Evolutionary conservation across 1,139 yeast genomes (phyloP).

Genomic region (Candida buenavistaensis): DNA sequence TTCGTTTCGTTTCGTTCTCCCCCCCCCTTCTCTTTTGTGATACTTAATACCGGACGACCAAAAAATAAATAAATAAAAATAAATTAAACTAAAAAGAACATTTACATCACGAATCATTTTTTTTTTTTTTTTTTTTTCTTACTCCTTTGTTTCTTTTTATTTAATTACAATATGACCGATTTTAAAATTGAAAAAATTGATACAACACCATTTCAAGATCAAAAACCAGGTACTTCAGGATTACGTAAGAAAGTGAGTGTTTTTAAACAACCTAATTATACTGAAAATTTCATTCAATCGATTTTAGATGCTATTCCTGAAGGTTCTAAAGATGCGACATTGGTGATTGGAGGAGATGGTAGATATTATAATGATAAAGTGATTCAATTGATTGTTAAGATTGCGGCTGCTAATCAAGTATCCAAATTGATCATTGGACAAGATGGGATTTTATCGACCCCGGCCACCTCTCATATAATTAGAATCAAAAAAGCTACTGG

Average conservation of each 20-base stretch:
- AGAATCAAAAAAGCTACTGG: constrained; percentile 82
- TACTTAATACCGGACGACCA: no score
- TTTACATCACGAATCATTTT: not conserved
- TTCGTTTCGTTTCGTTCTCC: no score
- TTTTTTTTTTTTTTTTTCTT: not conserved
- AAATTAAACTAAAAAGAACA: not conserved
- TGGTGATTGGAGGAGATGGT: constrained; percentile 97
- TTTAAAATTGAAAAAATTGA: constrained; percentile 28
- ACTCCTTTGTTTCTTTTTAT: not conserved
- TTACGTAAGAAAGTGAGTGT: constrained; percentile 87
- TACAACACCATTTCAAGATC: constrained; percentile 85
- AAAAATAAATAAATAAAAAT: no score
- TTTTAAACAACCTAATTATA: constrained; percentile 77
- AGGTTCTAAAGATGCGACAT: constrained; percentile 69
- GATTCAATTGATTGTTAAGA: constrained; percentile 75
- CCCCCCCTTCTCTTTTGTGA: no score
- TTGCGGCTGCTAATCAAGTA: constrained; percentile 92
- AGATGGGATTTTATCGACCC: constrained; percentile 86
- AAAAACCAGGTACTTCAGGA: constrained; percentile 98
- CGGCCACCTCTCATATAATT: constrained; percentile 92
- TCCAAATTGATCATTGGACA: constrained; percentile 83
- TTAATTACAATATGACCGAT: constrained; percentile 9
- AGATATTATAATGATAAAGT: constrained; percentile 85
- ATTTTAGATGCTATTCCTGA: constrained; percentile 87
- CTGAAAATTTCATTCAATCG: constrained; percentile 93